phyloP scores from a whole-genome alignment of 208 protist species.

The Wallacemonas sp. region DNA sequence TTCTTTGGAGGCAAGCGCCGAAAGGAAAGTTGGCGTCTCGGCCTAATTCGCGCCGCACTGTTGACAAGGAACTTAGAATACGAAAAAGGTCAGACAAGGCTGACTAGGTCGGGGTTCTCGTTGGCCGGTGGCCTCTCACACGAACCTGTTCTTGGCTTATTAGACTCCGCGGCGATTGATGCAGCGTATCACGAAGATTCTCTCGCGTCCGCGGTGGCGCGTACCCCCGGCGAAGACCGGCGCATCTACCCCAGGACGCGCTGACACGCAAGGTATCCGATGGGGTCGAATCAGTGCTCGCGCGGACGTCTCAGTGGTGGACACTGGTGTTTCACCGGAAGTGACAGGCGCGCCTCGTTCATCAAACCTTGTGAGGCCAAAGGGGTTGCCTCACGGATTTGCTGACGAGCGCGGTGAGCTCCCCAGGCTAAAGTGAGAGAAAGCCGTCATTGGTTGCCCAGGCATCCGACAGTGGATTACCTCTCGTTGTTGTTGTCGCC shows the following conservation, averaged over 20 bases:
- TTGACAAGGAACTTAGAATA: not conserved
- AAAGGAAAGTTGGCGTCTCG: not conserved
- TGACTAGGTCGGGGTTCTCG: not conserved
- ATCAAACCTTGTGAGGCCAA: slow-evolving; percentile 16
- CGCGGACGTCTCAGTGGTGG: slow-evolving; percentile 19
- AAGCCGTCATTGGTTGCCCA: too few relatives aligned
- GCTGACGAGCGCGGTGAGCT: slow-evolving; percentile 20
- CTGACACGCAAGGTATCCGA: not conserved
- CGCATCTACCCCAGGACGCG: too few relatives aligned
- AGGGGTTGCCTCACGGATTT: slow-evolving; percentile 32
- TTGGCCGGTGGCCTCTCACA: too few relatives aligned
- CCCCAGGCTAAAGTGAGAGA: slow-evolving; percentile 12
- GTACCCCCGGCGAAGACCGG: too few relatives aligned
- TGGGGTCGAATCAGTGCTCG: slow-evolving; percentile 40
- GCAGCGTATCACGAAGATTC: not conserved
- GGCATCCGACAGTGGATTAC: not conserved
- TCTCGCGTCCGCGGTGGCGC: not conserved
- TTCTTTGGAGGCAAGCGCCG: slow-evolving; percentile 28
- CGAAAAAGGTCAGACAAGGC: not conserved
- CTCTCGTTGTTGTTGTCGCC: not conserved
- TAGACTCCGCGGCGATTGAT: too few relatives aligned
- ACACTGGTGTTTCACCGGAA: slow-evolving; percentile 15
- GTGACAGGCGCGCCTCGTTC: slow-evolving; percentile 15
- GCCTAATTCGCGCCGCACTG: not conserved
- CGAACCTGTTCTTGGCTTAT: too few relatives aligned